phyloP scores from a whole-genome alignment of 2,329 filamentous ascomycete genomes.

The Periconia sp. region DNA sequence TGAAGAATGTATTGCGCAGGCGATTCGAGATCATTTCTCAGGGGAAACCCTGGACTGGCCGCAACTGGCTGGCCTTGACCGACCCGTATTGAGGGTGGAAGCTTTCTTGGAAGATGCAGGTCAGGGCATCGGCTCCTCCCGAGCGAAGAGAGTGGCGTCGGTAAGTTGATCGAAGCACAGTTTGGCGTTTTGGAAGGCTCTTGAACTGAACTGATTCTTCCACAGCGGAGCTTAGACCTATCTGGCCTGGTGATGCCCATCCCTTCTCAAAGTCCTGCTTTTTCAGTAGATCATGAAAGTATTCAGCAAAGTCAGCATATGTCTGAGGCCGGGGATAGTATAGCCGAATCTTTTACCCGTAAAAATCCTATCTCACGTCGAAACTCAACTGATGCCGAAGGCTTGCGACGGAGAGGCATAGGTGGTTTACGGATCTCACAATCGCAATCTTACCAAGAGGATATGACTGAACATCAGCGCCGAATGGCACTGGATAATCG shows the following conservation, averaged over 20 bases:
- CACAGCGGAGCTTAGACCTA: conserved; percentile 28
- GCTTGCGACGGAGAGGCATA: conserved; percentile 24
- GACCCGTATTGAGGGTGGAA: conserved; percentile 32
- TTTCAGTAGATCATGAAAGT: not conserved
- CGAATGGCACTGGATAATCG: conserved; percentile 35
- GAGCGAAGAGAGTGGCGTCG: conserved; percentile 30
- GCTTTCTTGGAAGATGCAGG: conserved; percentile 34
- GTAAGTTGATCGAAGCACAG: conserved; percentile 9
- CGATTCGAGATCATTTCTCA: conserved; percentile 32
- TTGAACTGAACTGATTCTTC: not conserved
- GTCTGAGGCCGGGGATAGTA: not conserved
- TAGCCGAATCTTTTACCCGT: conserved; percentile 1
- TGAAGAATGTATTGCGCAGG: conserved; percentile 30
- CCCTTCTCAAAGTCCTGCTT: conserved; percentile 23
- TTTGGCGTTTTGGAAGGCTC: not conserved
- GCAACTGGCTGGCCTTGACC: conserved; percentile 21
- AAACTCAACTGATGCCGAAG: not conserved
- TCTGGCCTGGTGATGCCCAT: conserved; percentile 25
- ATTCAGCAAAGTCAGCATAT: not conserved
- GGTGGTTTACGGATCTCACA: conserved; percentile 32
- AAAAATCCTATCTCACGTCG: not conserved
- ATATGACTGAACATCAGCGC: conserved; percentile 33
- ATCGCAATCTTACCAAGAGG: conserved; percentile 26
- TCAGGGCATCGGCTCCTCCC: conserved; percentile 10
- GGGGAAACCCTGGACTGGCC: conserved; percentile 30